Conservation (phyloP, 225 moss, liverwort and hornwort genomes). For the Pseudoscleropodium purum region DNA sequence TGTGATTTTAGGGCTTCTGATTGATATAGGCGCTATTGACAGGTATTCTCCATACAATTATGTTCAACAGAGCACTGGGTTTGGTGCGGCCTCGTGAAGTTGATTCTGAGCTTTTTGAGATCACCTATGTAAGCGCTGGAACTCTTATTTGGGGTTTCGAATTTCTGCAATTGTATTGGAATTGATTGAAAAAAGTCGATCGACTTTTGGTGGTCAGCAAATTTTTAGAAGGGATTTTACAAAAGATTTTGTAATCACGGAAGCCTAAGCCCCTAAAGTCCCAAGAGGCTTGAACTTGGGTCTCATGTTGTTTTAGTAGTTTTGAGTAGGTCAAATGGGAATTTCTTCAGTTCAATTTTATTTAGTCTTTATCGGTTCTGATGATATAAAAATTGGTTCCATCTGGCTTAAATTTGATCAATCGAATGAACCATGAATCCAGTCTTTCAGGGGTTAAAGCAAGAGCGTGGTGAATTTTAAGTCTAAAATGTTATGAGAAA, state of each 20-base stretch:
- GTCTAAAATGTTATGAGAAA: not conserved
- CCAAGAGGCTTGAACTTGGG: not conserved
- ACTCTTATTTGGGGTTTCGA: not conserved
- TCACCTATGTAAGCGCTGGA: constrained; percentile 54
- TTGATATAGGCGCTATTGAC: not conserved
- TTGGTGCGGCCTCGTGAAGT: constrained; percentile 72
- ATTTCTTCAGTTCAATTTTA: not conserved
- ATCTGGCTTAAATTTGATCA: not conserved
- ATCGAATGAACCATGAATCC: not conserved
- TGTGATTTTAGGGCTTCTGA: not conserved
- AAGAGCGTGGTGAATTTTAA: not conserved
- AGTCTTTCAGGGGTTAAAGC: not conserved
- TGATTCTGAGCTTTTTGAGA: constrained; percentile 81
- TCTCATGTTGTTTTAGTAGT: not conserved
- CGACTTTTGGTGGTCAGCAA: not conserved
- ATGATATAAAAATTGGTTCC: not conserved
- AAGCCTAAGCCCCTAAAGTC: not conserved
- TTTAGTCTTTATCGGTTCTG: not conserved
- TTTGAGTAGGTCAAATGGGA: not conserved
- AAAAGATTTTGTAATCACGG: not conserved
- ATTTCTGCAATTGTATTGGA: not conserved
- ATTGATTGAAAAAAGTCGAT: not conserved
- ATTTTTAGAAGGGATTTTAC: not conserved
- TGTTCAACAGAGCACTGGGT: constrained; percentile 86
- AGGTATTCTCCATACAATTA: constrained; percentile 72